Conservation (phyloP, 2,329 filamentous ascomycete genomes). For the Diaporthe sp. region DNA sequence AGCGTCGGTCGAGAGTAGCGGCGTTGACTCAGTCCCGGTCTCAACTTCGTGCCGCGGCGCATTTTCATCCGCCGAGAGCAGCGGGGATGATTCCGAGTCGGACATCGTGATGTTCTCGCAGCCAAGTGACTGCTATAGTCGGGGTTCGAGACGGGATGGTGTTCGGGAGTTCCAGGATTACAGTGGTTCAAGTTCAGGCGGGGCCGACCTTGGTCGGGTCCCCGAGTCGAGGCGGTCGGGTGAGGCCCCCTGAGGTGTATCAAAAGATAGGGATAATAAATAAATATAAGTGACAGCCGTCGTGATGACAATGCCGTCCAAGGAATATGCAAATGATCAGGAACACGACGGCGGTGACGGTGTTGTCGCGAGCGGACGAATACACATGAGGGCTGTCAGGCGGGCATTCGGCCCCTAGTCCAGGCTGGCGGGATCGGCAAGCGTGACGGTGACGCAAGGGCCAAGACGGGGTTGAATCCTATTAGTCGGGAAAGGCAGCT, state of each 20-base stretch:
- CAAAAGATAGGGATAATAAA: not conserved
- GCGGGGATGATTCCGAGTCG: conserved; percentile 60
- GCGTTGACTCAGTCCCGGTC: conserved; percentile 62
- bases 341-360: not conserved
- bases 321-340: not conserved
- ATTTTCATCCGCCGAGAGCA: conserved; percentile 55
- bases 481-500: not conserved
- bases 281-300: not conserved
- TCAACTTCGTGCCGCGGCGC: conserved; percentile 46
- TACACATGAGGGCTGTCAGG: conserved; percentile 9
- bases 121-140: conserved; percentile 13
- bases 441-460: conserved; percentile 31
- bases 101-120: conserved; percentile 53
- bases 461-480: conserved; percentile 10
- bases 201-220: conserved; percentile 32
- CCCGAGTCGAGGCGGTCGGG: conserved; percentile 7
- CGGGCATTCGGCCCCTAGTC: conserved; percentile 12
- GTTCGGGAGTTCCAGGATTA: not conserved
- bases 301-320: not conserved
- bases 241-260: not conserved
- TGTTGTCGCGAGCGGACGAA: not conserved
- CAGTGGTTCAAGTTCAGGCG: conserved; percentile 23
- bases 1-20: conserved; percentile 60
- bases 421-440: conserved; percentile 7
- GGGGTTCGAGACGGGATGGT: not conserved